These are phyloP conservation scores for Morella rubra DNA, from an alignment of 306 rosid genomes.

Conservation along the genomic window DNA sequence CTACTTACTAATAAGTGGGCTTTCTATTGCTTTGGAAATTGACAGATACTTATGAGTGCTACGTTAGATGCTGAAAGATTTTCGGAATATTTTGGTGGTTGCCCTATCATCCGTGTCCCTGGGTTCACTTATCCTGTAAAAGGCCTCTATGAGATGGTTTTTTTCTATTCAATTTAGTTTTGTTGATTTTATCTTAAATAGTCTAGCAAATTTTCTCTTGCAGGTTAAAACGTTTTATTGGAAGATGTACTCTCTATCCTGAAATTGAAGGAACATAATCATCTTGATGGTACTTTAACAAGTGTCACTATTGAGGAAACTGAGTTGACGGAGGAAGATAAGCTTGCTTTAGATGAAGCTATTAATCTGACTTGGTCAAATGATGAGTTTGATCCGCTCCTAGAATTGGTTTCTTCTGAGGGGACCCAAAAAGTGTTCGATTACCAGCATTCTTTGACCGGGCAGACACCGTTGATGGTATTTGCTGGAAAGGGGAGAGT, in stretches of 20 bases:
- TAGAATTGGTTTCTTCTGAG: slow-evolving; percentile 67
- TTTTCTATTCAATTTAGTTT: slow-evolving; percentile 20
- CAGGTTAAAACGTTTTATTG: slow-evolving; percentile 83
- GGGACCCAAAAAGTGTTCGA: slow-evolving; percentile 51
- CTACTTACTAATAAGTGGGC: background rate
- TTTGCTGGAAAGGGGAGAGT: slow-evolving; percentile 89
- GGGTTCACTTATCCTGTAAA: slow-evolving; percentile 93
- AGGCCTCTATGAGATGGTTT: slow-evolving; percentile 20
- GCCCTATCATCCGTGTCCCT: slow-evolving; percentile 83
- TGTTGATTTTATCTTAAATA: slow-evolving; percentile 11
- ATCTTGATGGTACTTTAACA: slow-evolving; percentile 43
- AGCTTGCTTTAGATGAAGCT: slow-evolving; percentile 77
- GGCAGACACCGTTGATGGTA: slow-evolving; percentile 81
- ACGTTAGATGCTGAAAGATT: slow-evolving; percentile 80
- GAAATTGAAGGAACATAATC: slow-evolving; percentile 46
- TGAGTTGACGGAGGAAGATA: slow-evolving; percentile 61
- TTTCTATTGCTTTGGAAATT: slow-evolving; percentile 6
- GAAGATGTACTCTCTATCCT: slow-evolving; percentile 84
- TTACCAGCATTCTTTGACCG: slow-evolving; percentile 80
- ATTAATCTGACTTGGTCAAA: slow-evolving; percentile 77
- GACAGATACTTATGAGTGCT: slow-evolving; percentile 96
- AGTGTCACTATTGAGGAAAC: slow-evolving; percentile 31
- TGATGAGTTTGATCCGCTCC: slow-evolving; percentile 73
- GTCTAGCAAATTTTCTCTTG: slow-evolving; percentile 24
- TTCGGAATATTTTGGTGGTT: slow-evolving; percentile 90